Base-by-base conservation (phyloP, 176 grass and related monocot species). In the Metroxylon sagu region DNA sequence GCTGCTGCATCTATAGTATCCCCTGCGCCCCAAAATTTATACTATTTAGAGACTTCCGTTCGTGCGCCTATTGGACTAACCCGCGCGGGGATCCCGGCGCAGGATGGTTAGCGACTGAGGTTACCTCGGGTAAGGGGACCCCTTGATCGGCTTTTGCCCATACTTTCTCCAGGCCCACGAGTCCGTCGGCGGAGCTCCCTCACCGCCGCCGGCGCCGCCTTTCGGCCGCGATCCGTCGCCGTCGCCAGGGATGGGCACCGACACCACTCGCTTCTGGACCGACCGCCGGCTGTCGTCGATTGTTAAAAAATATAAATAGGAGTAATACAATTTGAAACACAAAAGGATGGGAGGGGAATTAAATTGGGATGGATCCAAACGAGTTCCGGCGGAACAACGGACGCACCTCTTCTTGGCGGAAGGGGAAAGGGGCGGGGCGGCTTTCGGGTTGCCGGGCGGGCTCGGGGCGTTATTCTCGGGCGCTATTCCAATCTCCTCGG, bases 141-240 rank as follows among this genome's bases (percentile, higher is more conserved):
- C 94, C 66, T 98, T 98, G 82, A 98, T 98, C 29, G 94, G 94
- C 74, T 98, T 98, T 85, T 98, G 94, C 35, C 94, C 94, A 14
- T 98, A 98, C 82, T 98, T 98, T 10, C 94, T 78, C 94, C 94
- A 98, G 25, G 94, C 72, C 94, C 94, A 98, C 30, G 94, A 98
- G 81, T 98, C 94, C 53, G 94, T 74, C 68, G 88, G 94, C 68
- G 94, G 94, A 72, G 94, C 80, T 3, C 94, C 88, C 82, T 93
- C 94, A 0, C 88, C 35, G 8, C 4, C 35, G 7, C 35, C 35
- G 35, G 7, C 84, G 51, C 52, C 70, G 1, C 76, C 85, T 48
- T 60, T 85, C 8, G 75, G 72, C 75, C 89, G 72, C 60, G 80
- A 79, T 67, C 89, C 76, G 3, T 68, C 77, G 17, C 54, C 35